Conservation (phyloP, 257 asterid genomes). For the Asclepias syriaca region DNA sequence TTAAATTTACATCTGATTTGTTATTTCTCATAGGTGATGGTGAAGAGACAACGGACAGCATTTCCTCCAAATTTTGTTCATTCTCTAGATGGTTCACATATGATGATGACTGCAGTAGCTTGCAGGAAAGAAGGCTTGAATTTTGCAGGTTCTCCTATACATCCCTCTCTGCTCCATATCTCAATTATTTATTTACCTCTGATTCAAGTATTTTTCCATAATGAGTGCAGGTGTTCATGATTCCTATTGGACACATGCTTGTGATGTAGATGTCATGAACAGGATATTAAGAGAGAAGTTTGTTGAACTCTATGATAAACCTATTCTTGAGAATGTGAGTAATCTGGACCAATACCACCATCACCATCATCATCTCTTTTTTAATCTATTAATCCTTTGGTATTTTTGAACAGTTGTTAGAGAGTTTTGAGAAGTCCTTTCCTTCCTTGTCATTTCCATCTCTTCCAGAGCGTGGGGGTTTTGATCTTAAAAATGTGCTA, state of each 20-base stretch:
- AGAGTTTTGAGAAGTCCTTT: slow-evolving; percentile 65
- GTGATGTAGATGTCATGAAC: slow-evolving; percentile 84
- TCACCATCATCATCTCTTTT: not conserved
- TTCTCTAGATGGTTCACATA: slow-evolving; percentile 95
- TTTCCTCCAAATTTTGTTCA: slow-evolving; percentile 97
- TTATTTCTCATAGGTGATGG: slow-evolving; percentile 60
- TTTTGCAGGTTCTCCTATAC: slow-evolving; percentile 65
- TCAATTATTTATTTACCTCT: not conserved
- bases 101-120: slow-evolving; percentile 99
- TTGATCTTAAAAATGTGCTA: slow-evolving; percentile 72
- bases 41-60: slow-evolving; percentile 85
- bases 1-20: slow-evolving; percentile 8
- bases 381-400: not conserved
- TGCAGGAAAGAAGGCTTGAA: slow-evolving; percentile 83
- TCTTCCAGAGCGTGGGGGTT: slow-evolving; percentile 85
- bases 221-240: slow-evolving; percentile 86
- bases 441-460: slow-evolving; percentile 79
- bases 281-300: slow-evolving; percentile 72
- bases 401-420: slow-evolving; percentile 62
- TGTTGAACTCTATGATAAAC: slow-evolving; percentile 78
- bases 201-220: slow-evolving; percentile 6
- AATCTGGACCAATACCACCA: slow-evolving; percentile 13
- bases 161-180: slow-evolving; percentile 7
- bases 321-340: slow-evolving; percentile 81
- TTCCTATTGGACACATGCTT: slow-evolving; percentile 98